Base-by-base conservation (phyloP, 495 filamentous ascomycete genomes). In the Lophiostoma macrostomum region DNA sequence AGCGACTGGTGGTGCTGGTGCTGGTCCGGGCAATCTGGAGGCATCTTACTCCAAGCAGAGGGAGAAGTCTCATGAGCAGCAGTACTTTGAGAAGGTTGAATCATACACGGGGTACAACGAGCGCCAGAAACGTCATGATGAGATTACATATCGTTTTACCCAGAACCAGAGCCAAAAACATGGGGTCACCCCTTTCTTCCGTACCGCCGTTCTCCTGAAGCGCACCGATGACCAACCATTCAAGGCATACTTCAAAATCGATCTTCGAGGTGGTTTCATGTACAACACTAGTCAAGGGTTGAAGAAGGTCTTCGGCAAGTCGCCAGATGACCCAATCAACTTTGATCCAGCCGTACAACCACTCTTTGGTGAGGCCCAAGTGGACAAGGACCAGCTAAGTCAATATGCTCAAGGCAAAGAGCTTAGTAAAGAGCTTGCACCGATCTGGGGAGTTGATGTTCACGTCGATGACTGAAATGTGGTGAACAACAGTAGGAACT, bases 11-110 rank as follows among this genome's bases (percentile, higher is more conserved):
- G 38, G 38, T 24, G 38, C 12, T 5, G 24, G 20, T 6, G 16
- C 14, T 5, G 38, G 38, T 6, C 16, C 38, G 3, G 38, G 4
- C 5, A 20, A 41, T 14, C 38, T 41, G 20, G 38, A 4, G 5
- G 38, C 38, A 19, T 20, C 19, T 11, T 41, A 14, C 38, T 41
- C 38, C 5, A 41, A 41, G 5, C 12, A 41, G 16, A 41, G 19
- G 38, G 38, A 12, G 5, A 19, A 14, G 19, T 11, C 38, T 6
- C 38, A 41, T 13, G 38, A 41, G 38, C 38, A 41, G 38, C 38
- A 41, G 24, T 41, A 41, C 38, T 41, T 41, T 41, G 38, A 41
- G 20, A 41, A 41, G 16, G 38, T 41, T n/a, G 38, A 41, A 20
- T 41, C 38, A 4, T 24, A 20, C 16, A 14, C 38, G 20, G 38